Base-by-base conservation (phyloP, 139 green algal species). In the Dunaliella primolecta region DNA sequence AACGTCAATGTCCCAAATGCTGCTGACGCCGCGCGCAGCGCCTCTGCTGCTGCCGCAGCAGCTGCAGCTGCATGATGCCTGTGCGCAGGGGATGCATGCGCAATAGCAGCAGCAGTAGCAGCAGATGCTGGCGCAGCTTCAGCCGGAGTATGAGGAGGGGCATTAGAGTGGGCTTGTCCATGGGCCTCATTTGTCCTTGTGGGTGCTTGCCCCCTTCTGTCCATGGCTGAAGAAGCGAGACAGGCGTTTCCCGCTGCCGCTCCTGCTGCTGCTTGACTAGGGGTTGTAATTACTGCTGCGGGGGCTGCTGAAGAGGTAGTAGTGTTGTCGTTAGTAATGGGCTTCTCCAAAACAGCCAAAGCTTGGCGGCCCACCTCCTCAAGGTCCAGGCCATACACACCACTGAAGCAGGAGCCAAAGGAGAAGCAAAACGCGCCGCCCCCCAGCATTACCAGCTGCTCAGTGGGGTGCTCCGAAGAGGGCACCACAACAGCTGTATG, bases 351-450 rank as follows among this genome's bases (percentile, higher is more conserved):
- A 15, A 15, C 46, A 64, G 7, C 46, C 46, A 64, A 64, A 64
- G 46, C 46, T 25, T 15, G 46, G 15, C 7, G 46, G 46, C 7
- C 36, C 2, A 82, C 74, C 2, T 29, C 31, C 1, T 27, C 15
- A 1, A 91, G 64, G 1, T 79, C 34, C 70, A 91, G 71, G 7
- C 30, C n/a, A 35, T 83, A 89, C 27, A 71, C 84, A 25, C 35
- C 36, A 36, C 81, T 87, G 84, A 94, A 94, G 0, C 87, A 57
- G n/a, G 89, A 89, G 36, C 91, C 91, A 77, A 94, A 94, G 75
- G 85, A 89, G 87, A 94, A 94, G 85, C 91, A 94, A 75, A 93
- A 92, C 2, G 89, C 88, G 57, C 91, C 91, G 3, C 91, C 91
- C 2, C 91, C 91, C 36, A 92, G 55, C 1, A 92, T 35, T 27